Evolutionary conservation across 2,329 filamentous ascomycete species (phyloP).

Genomic region (Dendryphion nanum): DNA sequence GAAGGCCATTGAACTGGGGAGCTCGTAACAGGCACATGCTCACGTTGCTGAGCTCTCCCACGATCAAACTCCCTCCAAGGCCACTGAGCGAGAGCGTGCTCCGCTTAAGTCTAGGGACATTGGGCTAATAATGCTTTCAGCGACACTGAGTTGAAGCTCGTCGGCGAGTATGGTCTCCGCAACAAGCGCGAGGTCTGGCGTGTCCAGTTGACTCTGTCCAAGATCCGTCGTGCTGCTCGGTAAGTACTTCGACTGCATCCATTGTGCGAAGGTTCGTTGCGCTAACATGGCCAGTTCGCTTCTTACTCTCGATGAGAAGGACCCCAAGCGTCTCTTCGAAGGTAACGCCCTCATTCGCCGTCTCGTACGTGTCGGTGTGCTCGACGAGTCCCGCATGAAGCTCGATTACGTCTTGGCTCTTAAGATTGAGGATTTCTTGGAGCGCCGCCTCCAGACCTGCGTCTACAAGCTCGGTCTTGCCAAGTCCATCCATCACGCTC

Average conservation of each 20-base stretch:
- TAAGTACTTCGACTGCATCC: conserved; percentile 50
- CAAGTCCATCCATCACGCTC: conserved; percentile 99
- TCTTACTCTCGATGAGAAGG: conserved; percentile 99
- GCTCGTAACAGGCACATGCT: too few relatives aligned
- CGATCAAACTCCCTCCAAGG: conserved; percentile 59
- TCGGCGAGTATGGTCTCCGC: conserved; percentile 99
- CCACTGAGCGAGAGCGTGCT: conserved; percentile 99
- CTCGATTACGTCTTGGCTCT: conserved; percentile 99
- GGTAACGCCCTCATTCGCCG: conserved; percentile 99
- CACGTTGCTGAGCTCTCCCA: too few relatives aligned
- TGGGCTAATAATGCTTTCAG: conserved; percentile 69
- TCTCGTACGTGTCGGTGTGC: conserved; percentile 98
- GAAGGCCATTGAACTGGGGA: too few relatives aligned
- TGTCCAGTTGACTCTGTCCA: conserved; percentile 98
- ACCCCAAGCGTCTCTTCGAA: conserved; percentile 99
- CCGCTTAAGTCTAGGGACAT: conserved; percentile 89
- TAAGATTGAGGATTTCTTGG: conserved; percentile 99
- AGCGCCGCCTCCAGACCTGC: conserved; percentile 99
- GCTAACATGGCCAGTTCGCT: conserved; percentile 71
- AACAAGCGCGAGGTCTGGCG: conserved; percentile 99
- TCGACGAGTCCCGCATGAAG: conserved; percentile 99
- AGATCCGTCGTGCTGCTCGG: conserved; percentile 99
- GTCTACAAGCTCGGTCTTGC: conserved; percentile 99
- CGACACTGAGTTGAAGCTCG: conserved; percentile 99
- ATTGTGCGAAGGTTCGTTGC: conserved; percentile 12